Conservation (phyloP, 306 rosid genomes). For the Hippophae gyantsensis region DNA sequence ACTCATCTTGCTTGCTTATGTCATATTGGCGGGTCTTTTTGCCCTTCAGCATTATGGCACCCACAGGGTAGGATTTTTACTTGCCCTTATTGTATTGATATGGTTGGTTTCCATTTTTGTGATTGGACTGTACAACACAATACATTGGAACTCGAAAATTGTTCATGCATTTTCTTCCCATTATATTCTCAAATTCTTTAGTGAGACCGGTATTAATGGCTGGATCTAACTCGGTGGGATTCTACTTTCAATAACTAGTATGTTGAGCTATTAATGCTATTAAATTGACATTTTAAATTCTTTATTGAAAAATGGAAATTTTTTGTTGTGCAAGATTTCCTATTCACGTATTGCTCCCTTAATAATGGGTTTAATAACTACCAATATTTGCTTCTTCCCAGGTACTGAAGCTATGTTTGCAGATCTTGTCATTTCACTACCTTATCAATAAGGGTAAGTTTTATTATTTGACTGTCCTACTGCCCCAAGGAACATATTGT, state of each 20-base stretch:
- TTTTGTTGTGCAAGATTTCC: too few relatives aligned
- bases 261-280: conserved; percentile 10
- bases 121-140: conserved; percentile 64
- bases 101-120: conserved; percentile 71
- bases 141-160: conserved; percentile 61
- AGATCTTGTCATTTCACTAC: conserved; percentile 91
- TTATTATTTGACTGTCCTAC: too few relatives aligned
- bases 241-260: conserved; percentile 80
- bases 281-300: too few relatives aligned
- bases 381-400: conserved; percentile 7
- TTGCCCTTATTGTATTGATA: conserved; percentile 65
- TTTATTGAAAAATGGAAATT: too few relatives aligned
- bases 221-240: conserved; percentile 85
- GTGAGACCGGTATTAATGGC: conserved; percentile 62
- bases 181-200: conserved; percentile 61
- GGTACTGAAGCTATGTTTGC: conserved; percentile 95
- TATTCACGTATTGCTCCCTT: too few relatives aligned
- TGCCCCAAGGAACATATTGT: too few relatives aligned
- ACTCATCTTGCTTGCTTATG: conserved; percentile 70
- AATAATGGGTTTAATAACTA: too few relatives aligned
- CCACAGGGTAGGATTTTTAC: conserved; percentile 68
- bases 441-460: conserved; percentile 66
- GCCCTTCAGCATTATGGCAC: conserved; percentile 87
- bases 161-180: conserved; percentile 56
- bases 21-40: conserved; percentile 71